phyloP scores from a whole-genome alignment of 768 basidiomycete genomes.

The Boletus pseudo-olivaceus region DNA sequence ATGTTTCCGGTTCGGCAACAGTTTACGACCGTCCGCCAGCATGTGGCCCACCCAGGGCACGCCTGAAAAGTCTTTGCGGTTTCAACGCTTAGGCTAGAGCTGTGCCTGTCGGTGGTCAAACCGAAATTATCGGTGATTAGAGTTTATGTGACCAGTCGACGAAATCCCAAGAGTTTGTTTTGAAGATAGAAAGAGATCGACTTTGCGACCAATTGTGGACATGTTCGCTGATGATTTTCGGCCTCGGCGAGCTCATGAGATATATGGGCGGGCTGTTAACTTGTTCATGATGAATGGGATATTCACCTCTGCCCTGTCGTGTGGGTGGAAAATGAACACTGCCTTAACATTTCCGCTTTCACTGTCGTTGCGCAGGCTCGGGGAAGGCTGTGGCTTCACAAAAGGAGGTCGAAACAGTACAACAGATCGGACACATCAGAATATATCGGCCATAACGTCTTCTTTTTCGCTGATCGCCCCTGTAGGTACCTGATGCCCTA shows the following conservation, averaged over 20 bases:
- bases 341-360: background rate
- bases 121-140: background rate
- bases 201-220: background rate
- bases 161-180: background rate
- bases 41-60: background rate
- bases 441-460: slow-evolving; percentile 34
- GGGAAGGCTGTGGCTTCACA: background rate
- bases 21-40: too few species aligned
- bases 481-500: slow-evolving; percentile 52
- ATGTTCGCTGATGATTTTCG: background rate
- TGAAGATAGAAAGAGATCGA: background rate
- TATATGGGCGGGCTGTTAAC: background rate
- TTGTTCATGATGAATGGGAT: background rate
- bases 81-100: background rate
- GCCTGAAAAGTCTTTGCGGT: background rate
- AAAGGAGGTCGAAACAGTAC: background rate
- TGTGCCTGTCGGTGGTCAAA: background rate
- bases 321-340: background rate
- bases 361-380: background rate
- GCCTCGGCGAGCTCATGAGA: background rate
- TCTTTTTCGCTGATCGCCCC: slow-evolving; percentile 45
- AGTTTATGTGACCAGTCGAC: background rate
- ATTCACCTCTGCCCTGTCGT: background rate
- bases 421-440: slow-evolving; percentile 15
- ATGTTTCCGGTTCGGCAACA: background rate